Evolutionary conservation across 139 green algal genomes (phyloP).

Genomic region (Edaphochlamys debaryana): DNA sequence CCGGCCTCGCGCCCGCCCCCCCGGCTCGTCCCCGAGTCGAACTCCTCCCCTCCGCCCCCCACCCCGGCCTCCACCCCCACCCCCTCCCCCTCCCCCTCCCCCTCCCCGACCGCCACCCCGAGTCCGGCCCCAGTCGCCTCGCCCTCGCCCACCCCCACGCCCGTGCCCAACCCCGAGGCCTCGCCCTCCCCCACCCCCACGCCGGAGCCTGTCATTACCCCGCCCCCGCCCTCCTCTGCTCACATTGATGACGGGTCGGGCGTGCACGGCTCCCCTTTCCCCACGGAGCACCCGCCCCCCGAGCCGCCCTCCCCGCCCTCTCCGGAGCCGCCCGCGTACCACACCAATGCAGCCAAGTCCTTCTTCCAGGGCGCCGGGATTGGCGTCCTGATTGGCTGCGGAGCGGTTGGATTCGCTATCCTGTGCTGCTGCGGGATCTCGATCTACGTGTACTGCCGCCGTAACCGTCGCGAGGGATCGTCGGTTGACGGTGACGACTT

Average conservation of each 20-base stretch:
- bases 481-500: neutral
- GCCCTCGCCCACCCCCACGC: neutral
- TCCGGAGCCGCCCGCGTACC: neutral
- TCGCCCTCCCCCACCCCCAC: neutral
- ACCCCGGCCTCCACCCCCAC: neutral
- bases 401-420: neutral
- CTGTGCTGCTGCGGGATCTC: slow-evolving; percentile 15
- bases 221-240: too few relatives aligned
- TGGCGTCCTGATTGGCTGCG: slow-evolving; percentile 11
- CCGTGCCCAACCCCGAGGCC: too few relatives aligned
- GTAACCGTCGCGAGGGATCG: neutral
- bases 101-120: neutral
- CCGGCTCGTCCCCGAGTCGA: neutral
- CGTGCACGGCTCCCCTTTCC: too few relatives aligned
- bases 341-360: neutral
- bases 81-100: neutral
- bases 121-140: neutral
- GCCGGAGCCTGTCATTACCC: neutral
- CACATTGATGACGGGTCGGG: too few relatives aligned
- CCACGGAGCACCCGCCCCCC: neutral
- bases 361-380: slow-evolving; percentile 13
- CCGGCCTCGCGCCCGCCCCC: neutral
- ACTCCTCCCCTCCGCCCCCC: neutral
- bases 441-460: slow-evolving; percentile 23
- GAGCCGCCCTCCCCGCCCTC: neutral